Evolutionary conservation across 2,329 filamentous ascomycete species (phyloP).

Genomic region (Penicillium sp.): DNA sequence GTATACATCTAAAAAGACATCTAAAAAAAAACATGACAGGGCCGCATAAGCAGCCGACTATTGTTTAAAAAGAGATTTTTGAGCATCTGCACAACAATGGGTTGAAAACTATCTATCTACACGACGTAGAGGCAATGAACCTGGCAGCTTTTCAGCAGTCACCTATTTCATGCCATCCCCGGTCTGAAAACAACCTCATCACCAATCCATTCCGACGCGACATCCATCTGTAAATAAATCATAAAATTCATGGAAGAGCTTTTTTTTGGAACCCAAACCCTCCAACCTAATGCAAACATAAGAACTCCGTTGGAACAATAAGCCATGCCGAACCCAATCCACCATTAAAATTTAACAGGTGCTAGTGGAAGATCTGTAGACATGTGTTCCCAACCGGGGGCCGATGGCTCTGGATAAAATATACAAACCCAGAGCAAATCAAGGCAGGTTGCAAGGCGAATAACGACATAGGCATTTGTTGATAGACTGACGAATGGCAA

Average conservation of each 20-base stretch:
- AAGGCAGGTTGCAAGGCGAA: slow-evolving; percentile 7
- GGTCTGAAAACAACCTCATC: slow-evolving; percentile 1
- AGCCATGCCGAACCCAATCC: slow-evolving; percentile 10
- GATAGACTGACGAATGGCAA: slow-evolving; percentile 11
- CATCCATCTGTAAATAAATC: slow-evolving; percentile 8
- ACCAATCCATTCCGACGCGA: slow-evolving; percentile 1
- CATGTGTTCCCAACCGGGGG: slow-evolving; percentile 6
- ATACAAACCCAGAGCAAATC: background rate
- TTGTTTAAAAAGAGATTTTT: background rate
- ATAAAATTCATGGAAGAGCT: slow-evolving; percentile 14
- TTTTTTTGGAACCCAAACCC: slow-evolving; percentile 13
- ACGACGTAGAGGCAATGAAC: background rate
- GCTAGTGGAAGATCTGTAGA: slow-evolving; percentile 9
- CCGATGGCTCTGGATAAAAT: background rate
- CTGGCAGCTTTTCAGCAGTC: background rate
- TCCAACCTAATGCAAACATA: slow-evolving; percentile 13
- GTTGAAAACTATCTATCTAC: slow-evolving; percentile 5
- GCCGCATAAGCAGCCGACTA: too few species aligned
- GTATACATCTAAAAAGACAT: too few species aligned
- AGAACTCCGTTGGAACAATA: slow-evolving; percentile 11
- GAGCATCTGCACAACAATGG: background rate
- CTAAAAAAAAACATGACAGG: too few species aligned
- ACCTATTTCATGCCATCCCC: slow-evolving; percentile 2
- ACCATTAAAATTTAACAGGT: slow-evolving; percentile 11
- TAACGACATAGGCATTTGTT: slow-evolving; percentile 9